A percentile compares a stretch with the other conserved stretches of the same genome.
phyloP scores from a whole-genome alignment of 306 rosid species.

The Sicyos baderoa region DNA sequence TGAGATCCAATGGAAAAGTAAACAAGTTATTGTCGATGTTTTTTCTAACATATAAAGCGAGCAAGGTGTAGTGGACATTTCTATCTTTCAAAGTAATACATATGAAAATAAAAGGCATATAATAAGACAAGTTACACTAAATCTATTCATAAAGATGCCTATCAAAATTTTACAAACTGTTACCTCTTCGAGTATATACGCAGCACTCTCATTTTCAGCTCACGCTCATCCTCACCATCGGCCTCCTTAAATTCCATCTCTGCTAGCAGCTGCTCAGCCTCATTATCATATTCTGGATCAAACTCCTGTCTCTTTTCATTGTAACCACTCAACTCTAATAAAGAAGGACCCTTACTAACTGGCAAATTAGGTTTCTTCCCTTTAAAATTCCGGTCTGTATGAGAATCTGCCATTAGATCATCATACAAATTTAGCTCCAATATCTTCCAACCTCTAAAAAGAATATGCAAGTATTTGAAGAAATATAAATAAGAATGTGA shows the following conservation, averaged over 20 bases:
- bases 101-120: background rate
- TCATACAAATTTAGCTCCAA: background rate
- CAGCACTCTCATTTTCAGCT: slow-evolving; percentile 67
- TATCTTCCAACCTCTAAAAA: background rate
- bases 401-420: slow-evolving; percentile 49
- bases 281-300: slow-evolving; percentile 91
- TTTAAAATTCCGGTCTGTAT: slow-evolving; percentile 50
- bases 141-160: too few relatives aligned
- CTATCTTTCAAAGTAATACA: background rate
- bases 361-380: slow-evolving; percentile 55
- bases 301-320: slow-evolving; percentile 79
- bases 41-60: background rate
- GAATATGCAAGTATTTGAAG: background rate
- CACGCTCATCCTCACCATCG: slow-evolving; percentile 78
- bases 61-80: background rate
- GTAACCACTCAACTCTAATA: slow-evolving; percentile 80
- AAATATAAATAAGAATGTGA: background rate
- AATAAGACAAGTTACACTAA: too few relatives aligned
- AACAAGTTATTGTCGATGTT: background rate
- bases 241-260: slow-evolving; percentile 95
- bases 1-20: background rate
- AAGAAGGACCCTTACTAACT: slow-evolving; percentile 65
- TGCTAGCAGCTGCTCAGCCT: slow-evolving; percentile 81
- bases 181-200: slow-evolving; percentile 77
- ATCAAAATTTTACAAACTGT: background rate